These are phyloP conservation scores for Zygosaccharomyces lentus DNA, from an alignment of 805 yeast genomes.

Conservation along the genomic window DNA sequence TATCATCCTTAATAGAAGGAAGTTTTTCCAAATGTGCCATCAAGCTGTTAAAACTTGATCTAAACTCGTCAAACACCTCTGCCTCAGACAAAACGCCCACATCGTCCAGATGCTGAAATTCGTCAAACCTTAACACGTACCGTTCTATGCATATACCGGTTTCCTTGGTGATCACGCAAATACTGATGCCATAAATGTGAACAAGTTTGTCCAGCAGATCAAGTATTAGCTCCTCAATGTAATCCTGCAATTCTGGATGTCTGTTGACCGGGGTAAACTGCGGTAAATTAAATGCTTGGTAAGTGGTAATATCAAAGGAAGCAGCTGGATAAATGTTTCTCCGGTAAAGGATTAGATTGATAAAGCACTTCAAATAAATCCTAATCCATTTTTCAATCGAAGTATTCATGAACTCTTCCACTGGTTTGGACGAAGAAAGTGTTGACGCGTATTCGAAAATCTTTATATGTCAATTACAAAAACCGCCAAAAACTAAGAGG, in stretches of 20 bases:
- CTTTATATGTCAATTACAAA: not conserved
- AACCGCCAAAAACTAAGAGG: not conserved
- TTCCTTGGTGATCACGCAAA: conserved; percentile 23
- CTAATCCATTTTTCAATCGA: conserved; percentile 28
- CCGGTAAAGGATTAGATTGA: conserved; percentile 36
- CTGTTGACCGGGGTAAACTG: conserved; percentile 41
- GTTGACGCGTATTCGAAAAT: not conserved
- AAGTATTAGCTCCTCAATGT: conserved; percentile 35
- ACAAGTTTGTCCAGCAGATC: conserved; percentile 26
- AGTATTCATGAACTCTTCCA: conserved; percentile 18
- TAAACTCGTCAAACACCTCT: conserved; percentile 32
- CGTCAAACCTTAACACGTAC: conserved; percentile 32
- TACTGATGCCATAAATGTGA: conserved; percentile 22
- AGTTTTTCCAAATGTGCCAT: conserved; percentile 25
- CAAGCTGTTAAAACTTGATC: conserved; percentile 32
- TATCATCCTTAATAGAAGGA: conserved; percentile 23
- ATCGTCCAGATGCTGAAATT: conserved; percentile 25
- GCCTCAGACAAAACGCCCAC: conserved; percentile 19
- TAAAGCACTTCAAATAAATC: conserved; percentile 37
- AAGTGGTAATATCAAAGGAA: conserved; percentile 36
- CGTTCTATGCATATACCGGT: conserved; percentile 27
- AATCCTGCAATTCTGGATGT: conserved; percentile 43
- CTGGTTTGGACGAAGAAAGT: not conserved
- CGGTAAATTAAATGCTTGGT: conserved; percentile 41
- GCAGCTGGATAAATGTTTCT: conserved; percentile 37